phyloP scores from a whole-genome alignment of 805 yeast genomes.

The Lipomyces sp. region DNA sequence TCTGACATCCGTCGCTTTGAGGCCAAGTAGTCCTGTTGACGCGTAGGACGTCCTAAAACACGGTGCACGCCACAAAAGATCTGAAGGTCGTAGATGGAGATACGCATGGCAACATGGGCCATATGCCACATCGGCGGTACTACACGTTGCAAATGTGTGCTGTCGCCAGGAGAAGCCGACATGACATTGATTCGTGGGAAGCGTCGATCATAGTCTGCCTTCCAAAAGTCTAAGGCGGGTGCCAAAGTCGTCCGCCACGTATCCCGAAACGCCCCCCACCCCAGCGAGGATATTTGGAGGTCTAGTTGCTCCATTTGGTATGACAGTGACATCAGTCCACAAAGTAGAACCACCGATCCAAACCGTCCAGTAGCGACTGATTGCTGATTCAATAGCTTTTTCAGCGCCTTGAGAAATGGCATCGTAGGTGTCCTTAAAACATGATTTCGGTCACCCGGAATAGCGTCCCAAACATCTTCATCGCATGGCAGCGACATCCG shows the following conservation, averaged over 20 bases:
- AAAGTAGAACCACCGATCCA: conserved; percentile 67
- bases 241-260: conserved; percentile 75
- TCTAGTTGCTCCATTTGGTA: conserved; percentile 76
- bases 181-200: conserved; percentile 17
- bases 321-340: conserved; percentile 69
- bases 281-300: conserved; percentile 58
- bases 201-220: conserved; percentile 43
- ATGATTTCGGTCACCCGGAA: conserved; percentile 39
- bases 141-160: conserved; percentile 16
- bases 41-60: conserved; percentile 71
- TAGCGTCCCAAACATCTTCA: conserved; percentile 60
- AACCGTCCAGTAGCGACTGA: conserved; percentile 58
- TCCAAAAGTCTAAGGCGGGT: conserved; percentile 74
- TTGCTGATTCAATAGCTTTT: conserved; percentile 59
- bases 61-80: conserved; percentile 82
- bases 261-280: conserved; percentile 49
- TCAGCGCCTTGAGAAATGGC: conserved; percentile 62
- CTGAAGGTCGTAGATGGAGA: conserved; percentile 77
- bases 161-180: neutral
- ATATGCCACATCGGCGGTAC: conserved; percentile 38
- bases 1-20: conserved; percentile 56
- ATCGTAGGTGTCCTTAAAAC: conserved; percentile 38
- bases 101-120: conserved; percentile 50
- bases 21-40: conserved; percentile 54
- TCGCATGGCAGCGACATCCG: conserved; percentile 67